Evolutionary conservation across 2,329 filamentous ascomycete genomes (phyloP), one percentile per base, ranked within the genome.

Genomic region (Calonectria hongkongensis): DNA sequence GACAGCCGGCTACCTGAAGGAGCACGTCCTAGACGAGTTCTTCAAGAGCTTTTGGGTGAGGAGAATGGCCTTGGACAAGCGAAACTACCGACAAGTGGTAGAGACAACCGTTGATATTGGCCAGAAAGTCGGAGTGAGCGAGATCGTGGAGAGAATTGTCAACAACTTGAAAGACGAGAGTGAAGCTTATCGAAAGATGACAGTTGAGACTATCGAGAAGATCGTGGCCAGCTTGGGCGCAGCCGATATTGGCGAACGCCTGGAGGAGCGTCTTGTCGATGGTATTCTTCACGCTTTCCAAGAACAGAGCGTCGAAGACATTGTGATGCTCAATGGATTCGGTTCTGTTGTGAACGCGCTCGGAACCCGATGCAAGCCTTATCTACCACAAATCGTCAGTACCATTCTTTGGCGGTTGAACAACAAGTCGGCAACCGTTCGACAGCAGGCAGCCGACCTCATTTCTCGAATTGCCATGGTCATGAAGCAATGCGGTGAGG

Each of bases 21-120:
- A 98, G 81, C 94, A 98, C 74, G 96, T 99, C 9, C 88, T 99
- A 47, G 93, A 95, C 77, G 97, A 98, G 73, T 99, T 99, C 83
- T 99, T 99, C 88, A 98, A 98, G 87, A 96, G 94, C 82, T 99
- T 99, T 86, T 99, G 97, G 97, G 96, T 98, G 48, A 90, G 97
- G 75, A 91, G 97, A 70, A 98, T 99, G 95, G 97, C 97, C 9
- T 87, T 99, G 70, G 97, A 99, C 84, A 98, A 98, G 87, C 93
- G 97, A 76, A 99, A 98, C 87, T 99, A 98, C 84, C 92, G 96
- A 79, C 96, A 98, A 82, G 97, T 99, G 8, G 97, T 99, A 9
- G 97, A 99, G 83, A 99, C 97, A 0, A 99, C 97, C 0, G 96
- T 98, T 16, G 97, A 99, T 80, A 92, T 99, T 62, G 96, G 95